These are phyloP conservation scores for Epichloe coenophiala DNA, from an alignment of 2,329 filamentous ascomycete species.

Conservation along the genomic window DNA sequence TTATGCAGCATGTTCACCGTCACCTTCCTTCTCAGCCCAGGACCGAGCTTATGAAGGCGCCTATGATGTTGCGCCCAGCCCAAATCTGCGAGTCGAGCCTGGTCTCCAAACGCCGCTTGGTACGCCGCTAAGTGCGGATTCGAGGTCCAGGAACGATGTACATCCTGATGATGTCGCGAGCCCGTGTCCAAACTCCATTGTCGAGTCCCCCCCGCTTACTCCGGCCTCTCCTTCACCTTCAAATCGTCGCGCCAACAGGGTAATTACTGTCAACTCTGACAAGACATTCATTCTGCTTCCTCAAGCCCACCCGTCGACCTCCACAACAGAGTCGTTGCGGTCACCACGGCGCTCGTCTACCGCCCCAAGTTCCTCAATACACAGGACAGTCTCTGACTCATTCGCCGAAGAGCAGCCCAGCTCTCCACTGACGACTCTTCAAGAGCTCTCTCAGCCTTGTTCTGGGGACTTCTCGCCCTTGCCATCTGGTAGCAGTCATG, in stretches of 20 bases:
- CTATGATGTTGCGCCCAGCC: background rate
- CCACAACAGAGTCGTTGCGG: conserved; percentile 17
- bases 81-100: background rate
- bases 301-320: conserved; percentile 18
- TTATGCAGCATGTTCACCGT: conserved; percentile 8
- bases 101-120: background rate
- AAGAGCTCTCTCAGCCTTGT: conserved; percentile 19
- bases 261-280: conserved; percentile 39
- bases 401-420: conserved; percentile 33
- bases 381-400: conserved; percentile 8
- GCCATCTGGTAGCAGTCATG: conserved; percentile 8
- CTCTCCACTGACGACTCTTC: conserved; percentile 34
- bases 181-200: background rate
- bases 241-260: conserved; percentile 16
- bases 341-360: conserved; percentile 32
- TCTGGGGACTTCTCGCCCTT: conserved; percentile 7
- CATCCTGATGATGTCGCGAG: background rate
- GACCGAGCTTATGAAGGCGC: background rate
- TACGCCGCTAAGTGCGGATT: background rate
- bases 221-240: conserved; percentile 15
- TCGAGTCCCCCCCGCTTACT: background rate
- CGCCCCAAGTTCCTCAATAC: conserved; percentile 32
- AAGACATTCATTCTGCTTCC: conserved; percentile 43
- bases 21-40: background rate
- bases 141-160: background rate